Evolutionary conservation across 306 rosid genomes (phyloP).

Genomic region (Fragaria vesca): DNA sequence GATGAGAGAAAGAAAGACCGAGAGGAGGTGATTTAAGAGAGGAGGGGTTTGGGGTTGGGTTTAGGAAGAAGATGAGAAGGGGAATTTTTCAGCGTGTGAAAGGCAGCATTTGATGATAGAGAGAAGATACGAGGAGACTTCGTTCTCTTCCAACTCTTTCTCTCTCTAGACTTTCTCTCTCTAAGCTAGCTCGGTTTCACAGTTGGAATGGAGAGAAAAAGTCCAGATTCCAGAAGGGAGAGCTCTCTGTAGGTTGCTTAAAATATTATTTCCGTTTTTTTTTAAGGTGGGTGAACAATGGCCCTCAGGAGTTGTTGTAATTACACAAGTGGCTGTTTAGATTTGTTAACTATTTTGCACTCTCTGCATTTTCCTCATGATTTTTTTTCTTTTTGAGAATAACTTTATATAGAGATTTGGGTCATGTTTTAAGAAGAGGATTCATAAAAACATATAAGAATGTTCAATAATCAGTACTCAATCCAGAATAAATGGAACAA

Average conservation of each 20-base stretch:
- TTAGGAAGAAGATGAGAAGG: constrained; percentile 19
- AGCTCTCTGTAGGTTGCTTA: too few species aligned
- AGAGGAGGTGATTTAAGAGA: constrained; percentile 10
- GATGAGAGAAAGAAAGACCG: not conserved
- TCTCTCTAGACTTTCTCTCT: not conserved
- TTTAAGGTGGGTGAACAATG: not conserved
- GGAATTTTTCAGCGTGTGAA: constrained; percentile 32
- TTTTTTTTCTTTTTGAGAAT: too few species aligned
- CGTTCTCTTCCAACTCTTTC: constrained; percentile 14
- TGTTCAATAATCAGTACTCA: too few species aligned
- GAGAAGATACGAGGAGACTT: constrained; percentile 28
- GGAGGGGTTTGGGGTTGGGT: constrained; percentile 4
- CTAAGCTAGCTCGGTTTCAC: constrained; percentile 7
- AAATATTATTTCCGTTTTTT: too few species aligned
- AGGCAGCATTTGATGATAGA: constrained; percentile 12
- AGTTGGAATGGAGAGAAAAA: not conserved
- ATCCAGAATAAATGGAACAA: too few species aligned
- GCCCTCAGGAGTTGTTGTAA: not conserved
- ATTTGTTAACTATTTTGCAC: not conserved
- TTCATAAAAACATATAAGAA: too few species aligned
- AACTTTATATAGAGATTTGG: not conserved
- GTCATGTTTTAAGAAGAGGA: too few species aligned
- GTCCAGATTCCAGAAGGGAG: not conserved
- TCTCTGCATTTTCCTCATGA: too few species aligned
- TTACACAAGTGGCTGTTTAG: not conserved